Conservation (phyloP, 495 filamentous ascomycete species). For the Penicillium paxilli region DNA sequence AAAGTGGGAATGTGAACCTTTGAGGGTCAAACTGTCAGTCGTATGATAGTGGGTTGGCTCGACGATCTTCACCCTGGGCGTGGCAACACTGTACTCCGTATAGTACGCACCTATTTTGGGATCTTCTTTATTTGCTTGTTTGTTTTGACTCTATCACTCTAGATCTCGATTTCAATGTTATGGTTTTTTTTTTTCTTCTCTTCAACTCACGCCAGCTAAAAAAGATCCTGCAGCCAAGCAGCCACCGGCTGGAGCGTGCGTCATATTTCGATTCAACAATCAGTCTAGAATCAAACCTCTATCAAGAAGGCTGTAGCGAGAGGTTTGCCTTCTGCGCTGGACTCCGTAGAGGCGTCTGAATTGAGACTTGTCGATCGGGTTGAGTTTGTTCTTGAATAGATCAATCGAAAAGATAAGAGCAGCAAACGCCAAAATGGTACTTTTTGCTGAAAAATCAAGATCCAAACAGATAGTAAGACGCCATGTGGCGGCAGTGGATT, state of each 20-base stretch:
- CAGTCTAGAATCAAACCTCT: neutral
- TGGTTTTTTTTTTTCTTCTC: no score
- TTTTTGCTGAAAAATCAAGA: neutral
- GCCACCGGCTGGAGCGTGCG: neutral
- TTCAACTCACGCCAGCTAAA: neutral
- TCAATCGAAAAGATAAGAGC: neutral
- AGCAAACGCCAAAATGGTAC: neutral
- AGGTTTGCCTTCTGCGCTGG: neutral
- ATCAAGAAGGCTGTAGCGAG: neutral
- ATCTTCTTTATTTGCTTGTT: neutral
- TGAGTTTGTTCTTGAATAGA: neutral
- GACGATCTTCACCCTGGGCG: neutral
- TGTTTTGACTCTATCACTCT: no score
- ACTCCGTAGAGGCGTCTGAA: neutral
- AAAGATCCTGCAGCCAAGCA: neutral
- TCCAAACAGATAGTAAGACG: no score
- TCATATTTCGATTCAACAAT: neutral
- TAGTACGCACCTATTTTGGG: neutral
- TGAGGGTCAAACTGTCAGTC: conserved; percentile 13
- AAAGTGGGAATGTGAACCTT: neutral
- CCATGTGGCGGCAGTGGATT: no score
- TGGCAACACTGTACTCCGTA: no score
- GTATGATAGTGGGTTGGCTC: conserved; percentile 8
- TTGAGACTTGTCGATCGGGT: neutral
- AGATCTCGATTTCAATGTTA: neutral